Conservation (phyloP, 305 asterid species). For the Fraxinus velutina region DNA sequence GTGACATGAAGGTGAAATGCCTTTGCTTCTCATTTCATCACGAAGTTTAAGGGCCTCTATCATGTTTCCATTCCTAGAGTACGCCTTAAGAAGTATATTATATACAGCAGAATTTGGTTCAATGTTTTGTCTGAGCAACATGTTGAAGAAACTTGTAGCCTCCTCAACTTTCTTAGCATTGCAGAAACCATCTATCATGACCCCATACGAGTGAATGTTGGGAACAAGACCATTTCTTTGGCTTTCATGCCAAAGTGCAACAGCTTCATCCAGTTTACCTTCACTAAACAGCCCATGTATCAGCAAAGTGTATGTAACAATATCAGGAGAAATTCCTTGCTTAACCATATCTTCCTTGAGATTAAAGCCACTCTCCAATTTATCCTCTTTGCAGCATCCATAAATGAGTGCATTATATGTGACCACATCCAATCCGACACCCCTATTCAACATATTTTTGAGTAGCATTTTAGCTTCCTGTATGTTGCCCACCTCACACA, state of each 20-base stretch:
- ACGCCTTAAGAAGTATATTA: constrained; percentile 62
- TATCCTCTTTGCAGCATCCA: constrained; percentile 60
- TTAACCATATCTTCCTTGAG: constrained; percentile 70
- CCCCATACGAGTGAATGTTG: constrained; percentile 49
- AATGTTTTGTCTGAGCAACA: constrained; percentile 41
- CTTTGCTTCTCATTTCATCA: constrained; percentile 64
- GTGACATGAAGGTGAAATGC: constrained; percentile 42
- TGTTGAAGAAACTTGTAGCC: constrained; percentile 50
- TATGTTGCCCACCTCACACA: constrained; percentile 56
- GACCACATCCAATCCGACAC: constrained; percentile 45
- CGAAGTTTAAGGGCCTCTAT: constrained; percentile 54
- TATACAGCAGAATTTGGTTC: constrained; percentile 53
- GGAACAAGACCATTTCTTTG: constrained; percentile 47
- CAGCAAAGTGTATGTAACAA: constrained; percentile 56
- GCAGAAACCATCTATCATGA: constrained; percentile 70
- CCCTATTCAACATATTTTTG: constrained; percentile 43
- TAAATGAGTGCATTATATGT: constrained; percentile 69
- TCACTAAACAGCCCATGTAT: constrained; percentile 44
- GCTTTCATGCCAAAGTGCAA: constrained; percentile 73
- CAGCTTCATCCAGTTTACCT: constrained; percentile 66
- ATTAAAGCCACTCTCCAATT: constrained; percentile 53
- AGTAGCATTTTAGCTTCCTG: constrained; percentile 52
- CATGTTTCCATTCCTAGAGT: constrained; percentile 49
- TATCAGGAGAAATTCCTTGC: constrained; percentile 52
- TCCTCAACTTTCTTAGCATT: constrained; percentile 54